phyloP scores from a whole-genome alignment of 371 early-diverging fungal genomes.

The Mortierella sp. region DNA sequence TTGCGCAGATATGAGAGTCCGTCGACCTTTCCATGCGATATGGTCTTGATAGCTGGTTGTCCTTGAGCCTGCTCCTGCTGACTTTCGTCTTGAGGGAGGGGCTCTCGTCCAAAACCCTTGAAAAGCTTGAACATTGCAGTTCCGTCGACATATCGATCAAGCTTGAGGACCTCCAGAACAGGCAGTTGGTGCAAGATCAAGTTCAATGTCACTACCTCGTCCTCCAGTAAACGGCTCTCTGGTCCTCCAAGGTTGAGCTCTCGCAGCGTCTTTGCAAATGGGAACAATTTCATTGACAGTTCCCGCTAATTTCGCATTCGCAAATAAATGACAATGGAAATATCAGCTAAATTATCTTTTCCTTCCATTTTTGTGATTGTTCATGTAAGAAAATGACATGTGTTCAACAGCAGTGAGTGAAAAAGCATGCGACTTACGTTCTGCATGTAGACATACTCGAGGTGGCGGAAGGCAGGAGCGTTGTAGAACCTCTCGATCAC shows the following conservation, averaged over 20 bases:
- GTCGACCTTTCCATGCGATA: neutral
- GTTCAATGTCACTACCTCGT: neutral
- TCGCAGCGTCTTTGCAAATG: constrained; percentile 28
- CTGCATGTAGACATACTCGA: constrained; percentile 36
- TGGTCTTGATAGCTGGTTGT: neutral
- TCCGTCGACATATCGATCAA: constrained; percentile 23
- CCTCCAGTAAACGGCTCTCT: neutral
- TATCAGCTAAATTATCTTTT: neutral
- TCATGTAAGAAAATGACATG: neutral
- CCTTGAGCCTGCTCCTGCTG: neutral
- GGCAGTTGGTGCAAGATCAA: constrained; percentile 23
- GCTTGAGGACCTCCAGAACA: constrained; percentile 13
- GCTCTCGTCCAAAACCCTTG: neutral
- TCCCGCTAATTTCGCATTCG: neutral
- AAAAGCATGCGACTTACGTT: constrained; percentile 14
- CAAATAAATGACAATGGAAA: neutral
- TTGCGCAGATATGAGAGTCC: neutral
- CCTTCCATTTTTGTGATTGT: neutral
- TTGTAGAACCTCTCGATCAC: constrained; percentile 25
- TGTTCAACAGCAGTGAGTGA: neutral
- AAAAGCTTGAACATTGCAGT: neutral
- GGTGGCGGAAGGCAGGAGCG: constrained; percentile 13
- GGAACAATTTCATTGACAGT: constrained; percentile 12
- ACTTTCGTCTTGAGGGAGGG: neutral
- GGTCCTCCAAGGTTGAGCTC: constrained; percentile 25